These are phyloP conservation scores for Aspergillus bombycis DNA, from an alignment of 2,329 filamentous ascomycete genomes.

Conservation along the genomic window DNA sequence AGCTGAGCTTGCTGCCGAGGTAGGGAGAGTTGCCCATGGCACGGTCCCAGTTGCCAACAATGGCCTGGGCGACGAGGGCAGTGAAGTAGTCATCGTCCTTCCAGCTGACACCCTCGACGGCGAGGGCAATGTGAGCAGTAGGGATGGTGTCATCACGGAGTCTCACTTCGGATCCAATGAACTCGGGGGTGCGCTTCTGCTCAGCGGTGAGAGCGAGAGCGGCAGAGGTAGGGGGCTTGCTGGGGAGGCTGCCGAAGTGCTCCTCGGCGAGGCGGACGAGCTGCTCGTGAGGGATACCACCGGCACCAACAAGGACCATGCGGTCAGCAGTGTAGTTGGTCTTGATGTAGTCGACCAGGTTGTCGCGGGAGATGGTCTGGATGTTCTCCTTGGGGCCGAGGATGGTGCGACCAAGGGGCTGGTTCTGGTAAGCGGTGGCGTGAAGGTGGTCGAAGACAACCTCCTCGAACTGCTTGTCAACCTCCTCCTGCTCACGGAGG, in stretches of 20 bases:
- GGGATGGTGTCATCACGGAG: slow-evolving; percentile 95
- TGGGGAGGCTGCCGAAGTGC: slow-evolving; percentile 82
- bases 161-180: slow-evolving; percentile 93
- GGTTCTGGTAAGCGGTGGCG: slow-evolving; percentile 94
- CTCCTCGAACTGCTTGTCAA: slow-evolving; percentile 99
- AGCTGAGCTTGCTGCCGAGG: slow-evolving; percentile 97
- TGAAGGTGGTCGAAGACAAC: slow-evolving; percentile 99
- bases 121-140: slow-evolving; percentile 96
- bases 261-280: slow-evolving; percentile 96
- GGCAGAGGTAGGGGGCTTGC: slow-evolving; percentile 72
- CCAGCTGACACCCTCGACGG: slow-evolving; percentile 99
- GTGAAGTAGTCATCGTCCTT: slow-evolving; percentile 99
- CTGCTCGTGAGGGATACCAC: slow-evolving; percentile 90
- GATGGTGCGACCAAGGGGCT: slow-evolving; percentile 96
- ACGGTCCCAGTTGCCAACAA: slow-evolving; percentile 99
- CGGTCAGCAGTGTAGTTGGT: slow-evolving; percentile 99
- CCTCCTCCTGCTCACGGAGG: slow-evolving; percentile 97
- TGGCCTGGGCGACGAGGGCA: slow-evolving; percentile 93
- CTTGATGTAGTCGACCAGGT: slow-evolving; percentile 96
- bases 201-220: slow-evolving; percentile 72
- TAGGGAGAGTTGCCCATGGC: slow-evolving; percentile 97
- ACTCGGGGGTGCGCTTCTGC: slow-evolving; percentile 86
- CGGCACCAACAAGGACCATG: slow-evolving; percentile 96
- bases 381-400: slow-evolving; percentile 98
- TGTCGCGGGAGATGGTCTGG: slow-evolving; percentile 87